A percentile compares a stretch with the other conserved stretches of the same genome.
Conservation (phyloP, 2,329 filamentous ascomycete genomes). For the Diaporthe sp. region DNA sequence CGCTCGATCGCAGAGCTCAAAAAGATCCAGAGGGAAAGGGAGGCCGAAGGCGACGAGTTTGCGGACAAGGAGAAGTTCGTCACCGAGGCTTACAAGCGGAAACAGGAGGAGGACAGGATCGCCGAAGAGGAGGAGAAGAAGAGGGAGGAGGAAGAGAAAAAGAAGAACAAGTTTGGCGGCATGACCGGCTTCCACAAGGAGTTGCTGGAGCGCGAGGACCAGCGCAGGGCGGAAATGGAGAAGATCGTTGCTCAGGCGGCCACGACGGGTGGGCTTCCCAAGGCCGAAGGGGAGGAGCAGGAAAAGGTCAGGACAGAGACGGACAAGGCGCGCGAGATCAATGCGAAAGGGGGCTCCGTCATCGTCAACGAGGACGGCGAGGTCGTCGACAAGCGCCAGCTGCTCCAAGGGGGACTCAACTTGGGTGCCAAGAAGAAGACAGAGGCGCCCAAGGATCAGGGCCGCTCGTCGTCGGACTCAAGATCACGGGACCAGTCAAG, state of each 20-base stretch:
- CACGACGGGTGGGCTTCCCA: slow-evolving; percentile 52
- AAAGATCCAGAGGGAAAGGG: slow-evolving; percentile 81
- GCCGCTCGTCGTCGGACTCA: slow-evolving; percentile 46
- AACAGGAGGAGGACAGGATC: slow-evolving; percentile 80
- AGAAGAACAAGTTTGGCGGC: slow-evolving; percentile 74
- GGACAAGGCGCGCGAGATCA: slow-evolving; percentile 76
- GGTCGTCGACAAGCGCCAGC: slow-evolving; percentile 85
- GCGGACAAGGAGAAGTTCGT: slow-evolving; percentile 89
- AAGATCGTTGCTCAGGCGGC: slow-evolving; percentile 72
- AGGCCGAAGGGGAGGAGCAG: slow-evolving; percentile 50
- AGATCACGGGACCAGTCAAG: slow-evolving; percentile 46
- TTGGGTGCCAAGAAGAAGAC: slow-evolving; percentile 73
- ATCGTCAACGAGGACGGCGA: slow-evolving; percentile 85
- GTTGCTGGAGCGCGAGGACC: slow-evolving; percentile 78
- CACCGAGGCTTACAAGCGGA: slow-evolving; percentile 83
- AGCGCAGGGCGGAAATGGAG: slow-evolving; percentile 76
- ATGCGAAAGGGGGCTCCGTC: slow-evolving; percentile 71
- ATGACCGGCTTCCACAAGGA: slow-evolving; percentile 85
- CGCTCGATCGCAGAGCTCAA: slow-evolving; percentile 84
- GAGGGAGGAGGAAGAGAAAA: slow-evolving; percentile 73
- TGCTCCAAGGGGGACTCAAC: slow-evolving; percentile 82
- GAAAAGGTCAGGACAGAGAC: slow-evolving; percentile 67
- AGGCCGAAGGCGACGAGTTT: slow-evolving; percentile 84
- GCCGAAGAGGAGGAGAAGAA: slow-evolving; percentile 79
- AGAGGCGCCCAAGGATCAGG: slow-evolving; percentile 51